These are phyloP conservation scores for Penicillium coffeae DNA, from an alignment of 495 filamentous ascomycete species.

Conservation along the genomic window DNA sequence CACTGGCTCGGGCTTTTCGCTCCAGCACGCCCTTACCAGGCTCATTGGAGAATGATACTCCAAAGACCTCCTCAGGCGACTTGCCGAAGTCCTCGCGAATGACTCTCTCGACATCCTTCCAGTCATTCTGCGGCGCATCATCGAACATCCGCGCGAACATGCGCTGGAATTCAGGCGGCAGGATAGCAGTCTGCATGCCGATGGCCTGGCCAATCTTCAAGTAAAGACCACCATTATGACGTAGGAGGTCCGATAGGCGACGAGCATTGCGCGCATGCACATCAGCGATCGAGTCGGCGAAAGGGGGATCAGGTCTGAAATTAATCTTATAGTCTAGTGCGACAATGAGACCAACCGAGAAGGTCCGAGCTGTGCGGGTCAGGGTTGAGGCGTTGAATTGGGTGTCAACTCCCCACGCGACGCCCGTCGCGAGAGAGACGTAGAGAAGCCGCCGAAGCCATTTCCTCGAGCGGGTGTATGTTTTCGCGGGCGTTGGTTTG, in stretches of 20 bases:
- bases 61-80: slow-evolving; percentile 82
- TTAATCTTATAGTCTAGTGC: slow-evolving; percentile 96
- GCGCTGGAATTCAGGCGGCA: slow-evolving; percentile 88
- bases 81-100: slow-evolving; percentile 84
- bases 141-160: slow-evolving; percentile 98
- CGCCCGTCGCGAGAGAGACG: slow-evolving; percentile 53
- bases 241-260: slow-evolving; percentile 71
- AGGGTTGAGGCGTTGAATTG: slow-evolving; percentile 73
- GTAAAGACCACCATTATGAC: slow-evolving; percentile 87
- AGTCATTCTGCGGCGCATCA: slow-evolving; percentile 92
- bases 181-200: slow-evolving; percentile 91
- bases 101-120: slow-evolving; percentile 81
- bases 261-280: slow-evolving; percentile 81
- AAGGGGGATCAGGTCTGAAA: slow-evolving; percentile 73
- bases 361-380: slow-evolving; percentile 76
- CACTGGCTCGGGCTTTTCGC: slow-evolving; percentile 76
- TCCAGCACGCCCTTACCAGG: slow-evolving; percentile 79
- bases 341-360: slow-evolving; percentile 72
- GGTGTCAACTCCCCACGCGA: slow-evolving; percentile 63
- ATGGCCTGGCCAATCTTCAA: slow-evolving; percentile 98
- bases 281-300: slow-evolving; percentile 61
- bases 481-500: slow-evolving; percentile 61
- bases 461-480: slow-evolving; percentile 63
- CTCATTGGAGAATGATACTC: slow-evolving; percentile 70
- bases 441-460: slow-evolving; percentile 72